Evolutionary conservation across 2,329 filamentous ascomycete species (phyloP).

Genomic region (Arthrobotrys sinensis): DNA sequence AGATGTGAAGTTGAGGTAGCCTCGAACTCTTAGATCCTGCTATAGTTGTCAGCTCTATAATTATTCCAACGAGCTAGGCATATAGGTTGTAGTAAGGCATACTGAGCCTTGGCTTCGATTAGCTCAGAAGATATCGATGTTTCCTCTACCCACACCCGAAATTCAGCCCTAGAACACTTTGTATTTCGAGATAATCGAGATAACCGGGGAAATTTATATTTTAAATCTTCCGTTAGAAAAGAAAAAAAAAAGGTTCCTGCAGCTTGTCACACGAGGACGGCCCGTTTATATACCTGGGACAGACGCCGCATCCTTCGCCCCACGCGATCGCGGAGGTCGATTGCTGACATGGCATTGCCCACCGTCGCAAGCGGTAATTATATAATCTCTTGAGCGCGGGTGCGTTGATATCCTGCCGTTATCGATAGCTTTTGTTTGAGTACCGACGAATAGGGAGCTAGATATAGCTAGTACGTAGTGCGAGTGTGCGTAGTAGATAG

Average conservation of each 20-base stretch:
- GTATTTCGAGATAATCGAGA: background rate
- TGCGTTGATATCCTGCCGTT: too few species aligned
- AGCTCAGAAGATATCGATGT: too few species aligned
- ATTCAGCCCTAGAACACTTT: background rate
- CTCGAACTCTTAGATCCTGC: background rate
- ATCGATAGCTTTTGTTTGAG: too few species aligned
- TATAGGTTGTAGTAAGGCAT: too few species aligned
- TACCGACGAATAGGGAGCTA: too few species aligned
- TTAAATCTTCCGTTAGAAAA: background rate
- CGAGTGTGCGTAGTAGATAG: too few species aligned
- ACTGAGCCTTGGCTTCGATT: too few species aligned
- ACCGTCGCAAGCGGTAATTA: background rate
- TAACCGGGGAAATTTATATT: background rate
- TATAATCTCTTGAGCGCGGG: too few species aligned
- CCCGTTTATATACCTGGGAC: background rate
- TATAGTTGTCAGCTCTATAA: background rate
- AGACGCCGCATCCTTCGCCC: background rate
- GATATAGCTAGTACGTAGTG: too few species aligned
- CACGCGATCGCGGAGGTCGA: constrained; percentile 8
- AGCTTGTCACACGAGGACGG: background rate
- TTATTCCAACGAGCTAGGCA: constrained; percentile 1
- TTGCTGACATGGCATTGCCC: background rate
- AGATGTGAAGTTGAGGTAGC: background rate
- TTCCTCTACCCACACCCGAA: too few species aligned
- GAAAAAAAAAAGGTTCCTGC: constrained; percentile 1